Base-by-base conservation (phyloP, 2,329 filamentous ascomycete genomes). In the Calonectria montana region DNA sequence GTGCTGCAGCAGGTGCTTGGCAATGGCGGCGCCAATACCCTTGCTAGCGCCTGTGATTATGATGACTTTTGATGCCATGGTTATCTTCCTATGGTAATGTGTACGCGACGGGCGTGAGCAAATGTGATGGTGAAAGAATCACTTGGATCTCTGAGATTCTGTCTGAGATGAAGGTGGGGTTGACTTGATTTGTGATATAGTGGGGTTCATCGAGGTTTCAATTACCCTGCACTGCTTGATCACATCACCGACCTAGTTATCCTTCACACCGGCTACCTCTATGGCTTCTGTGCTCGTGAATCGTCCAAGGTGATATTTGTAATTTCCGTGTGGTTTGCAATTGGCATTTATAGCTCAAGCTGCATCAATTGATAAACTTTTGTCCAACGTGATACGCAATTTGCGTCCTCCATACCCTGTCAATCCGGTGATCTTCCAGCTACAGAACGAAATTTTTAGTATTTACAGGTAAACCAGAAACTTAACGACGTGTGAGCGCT, bases 41-140 rank as follows among this genome's bases (percentile, higher is more conserved):
- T 90, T 89, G 81, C 90, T 92, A 21, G 90, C 90, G 35, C 91
- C 91, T 3, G 91, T 92, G 39, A 96, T 86, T 71, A 95, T 91
- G 79, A 95, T 90, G 25, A 90, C 91, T 81, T 94, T 94, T 9
- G 88, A 82, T n/a, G 85, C 65, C 84, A 89, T 87, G 67, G 73
- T 82, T 50, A 50, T 13, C 53, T 29, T 63, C 63, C 37, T 73
- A 66, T 23, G 66, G 12, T 39, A 43, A 48, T 35, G 48, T 35
- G n/a, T 43, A 35, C 59, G 43, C 53, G 35, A 45, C 48, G 29
- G 39, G 59, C 21, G 39, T 59, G 45, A 67, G 67, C n/a, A 66
- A 37, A 35, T 25, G 53, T 41, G 43, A 59, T 37, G 31, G 21
- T 23, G 63, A 62, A 25, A 55, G 64, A 59, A 21, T 41, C 31